Conservation (phyloP, 805 yeast species). For the Saccharomycopsis microspora region DNA sequence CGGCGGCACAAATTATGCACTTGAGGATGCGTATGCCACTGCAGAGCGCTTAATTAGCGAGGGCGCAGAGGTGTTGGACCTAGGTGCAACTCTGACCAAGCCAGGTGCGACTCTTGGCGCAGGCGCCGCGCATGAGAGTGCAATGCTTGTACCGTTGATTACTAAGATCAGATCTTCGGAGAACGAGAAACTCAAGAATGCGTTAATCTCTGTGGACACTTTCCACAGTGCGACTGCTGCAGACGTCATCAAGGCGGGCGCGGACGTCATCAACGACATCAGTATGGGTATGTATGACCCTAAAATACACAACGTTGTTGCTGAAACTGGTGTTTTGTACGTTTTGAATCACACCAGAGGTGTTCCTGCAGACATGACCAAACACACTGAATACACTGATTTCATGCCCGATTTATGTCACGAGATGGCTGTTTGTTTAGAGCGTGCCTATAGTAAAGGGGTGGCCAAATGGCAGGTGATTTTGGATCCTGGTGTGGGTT, state of each 20-base stretch:
- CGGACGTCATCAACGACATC: constrained; percentile 86
- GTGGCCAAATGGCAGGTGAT: constrained; percentile 84
- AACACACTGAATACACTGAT: constrained; percentile 41
- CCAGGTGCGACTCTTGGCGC: constrained; percentile 47
- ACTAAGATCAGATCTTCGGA: constrained; percentile 40
- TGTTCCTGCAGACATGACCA: constrained; percentile 59
- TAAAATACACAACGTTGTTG: constrained; percentile 56
- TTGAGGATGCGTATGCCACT: constrained; percentile 30
- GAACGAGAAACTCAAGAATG: constrained; percentile 26
- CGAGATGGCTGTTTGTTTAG: constrained; percentile 50
- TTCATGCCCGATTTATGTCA: constrained; percentile 47
- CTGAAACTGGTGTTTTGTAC: constrained; percentile 56
- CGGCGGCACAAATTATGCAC: constrained; percentile 44
- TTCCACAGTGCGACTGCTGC: constrained; percentile 69
- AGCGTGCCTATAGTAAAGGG: constrained; percentile 48
- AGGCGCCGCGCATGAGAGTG: constrained; percentile 35
- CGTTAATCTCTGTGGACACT: constrained; percentile 77
- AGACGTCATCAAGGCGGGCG: constrained; percentile 61
- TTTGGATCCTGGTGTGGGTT: constrained; percentile 92
- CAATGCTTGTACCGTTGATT: constrained; percentile 61
- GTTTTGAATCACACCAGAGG: constrained; percentile 83
- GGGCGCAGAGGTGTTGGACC: constrained; percentile 73
- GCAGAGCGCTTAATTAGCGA: constrained; percentile 39
- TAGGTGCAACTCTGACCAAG: constrained; percentile 92
- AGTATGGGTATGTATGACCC: constrained; percentile 77